These are phyloP conservation scores for Teunomyces barrocoloradensis DNA, from an alignment of 805 yeast species.

Conservation along the genomic window DNA sequence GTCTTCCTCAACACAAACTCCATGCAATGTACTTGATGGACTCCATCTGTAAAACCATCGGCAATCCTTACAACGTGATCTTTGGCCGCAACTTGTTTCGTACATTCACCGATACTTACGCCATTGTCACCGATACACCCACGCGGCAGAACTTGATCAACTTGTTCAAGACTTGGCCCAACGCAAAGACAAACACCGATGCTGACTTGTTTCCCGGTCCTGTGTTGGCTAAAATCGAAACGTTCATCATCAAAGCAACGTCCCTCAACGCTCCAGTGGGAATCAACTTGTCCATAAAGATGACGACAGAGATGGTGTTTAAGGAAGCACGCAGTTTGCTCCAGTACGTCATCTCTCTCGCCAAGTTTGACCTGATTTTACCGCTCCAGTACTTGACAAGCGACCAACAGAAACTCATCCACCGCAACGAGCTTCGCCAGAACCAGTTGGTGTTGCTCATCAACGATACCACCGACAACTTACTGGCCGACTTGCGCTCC, in stretches of 20 bases:
- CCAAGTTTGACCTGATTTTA: neutral
- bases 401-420: slow-evolving; percentile 5
- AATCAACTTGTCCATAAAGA: neutral
- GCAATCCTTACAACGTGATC: slow-evolving; percentile 41
- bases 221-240: slow-evolving; percentile 31
- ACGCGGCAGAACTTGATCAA: slow-evolving; percentile 40
- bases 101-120: slow-evolving; percentile 38
- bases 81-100: slow-evolving; percentile 34
- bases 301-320: slow-evolving; percentile 31
- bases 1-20: slow-evolving; percentile 37
- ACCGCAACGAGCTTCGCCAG: slow-evolving; percentile 18
- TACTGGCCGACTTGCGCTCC: slow-evolving; percentile 19
- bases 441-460: slow-evolving; percentile 28
- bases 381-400: neutral
- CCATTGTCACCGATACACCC: slow-evolving; percentile 37
- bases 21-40: slow-evolving; percentile 39
- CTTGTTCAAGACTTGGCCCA: slow-evolving; percentile 41
- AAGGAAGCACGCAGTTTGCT: slow-evolving; percentile 36
- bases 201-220: slow-evolving; percentile 31
- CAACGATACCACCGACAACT: slow-evolving; percentile 32
- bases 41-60: slow-evolving; percentile 41
- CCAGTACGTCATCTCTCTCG: slow-evolving; percentile 28
- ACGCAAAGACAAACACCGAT: slow-evolving; percentile 34
- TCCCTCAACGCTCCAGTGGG: slow-evolving; percentile 14
- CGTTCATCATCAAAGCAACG: slow-evolving; percentile 40